Evolutionary conservation across 1,139 yeast genomes (phyloP).

Genomic region (Arxiozyma slooffiae): DNA sequence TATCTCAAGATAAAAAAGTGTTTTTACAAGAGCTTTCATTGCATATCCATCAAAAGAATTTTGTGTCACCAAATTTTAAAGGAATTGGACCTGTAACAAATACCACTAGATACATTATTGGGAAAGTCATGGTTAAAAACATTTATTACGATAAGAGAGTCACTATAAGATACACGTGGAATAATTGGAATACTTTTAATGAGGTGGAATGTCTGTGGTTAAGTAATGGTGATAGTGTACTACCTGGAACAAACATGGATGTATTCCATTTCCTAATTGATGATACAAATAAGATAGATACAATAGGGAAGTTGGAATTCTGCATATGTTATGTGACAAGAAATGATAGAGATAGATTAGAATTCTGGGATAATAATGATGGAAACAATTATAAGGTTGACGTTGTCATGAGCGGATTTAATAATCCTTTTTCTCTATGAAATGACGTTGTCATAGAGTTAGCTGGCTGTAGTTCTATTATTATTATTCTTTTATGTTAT

Average conservation of each 20-base stretch:
- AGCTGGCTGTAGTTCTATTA: too few relatives aligned
- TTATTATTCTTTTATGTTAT: too few relatives aligned
- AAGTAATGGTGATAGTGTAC: slow-evolving; percentile 22
- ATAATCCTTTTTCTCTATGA: slow-evolving; percentile 13
- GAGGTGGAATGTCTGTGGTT: slow-evolving; percentile 28
- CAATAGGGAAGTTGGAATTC: slow-evolving; percentile 19
- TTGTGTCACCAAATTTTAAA: slow-evolving; percentile 4
- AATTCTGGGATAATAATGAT: slow-evolving; percentile 29
- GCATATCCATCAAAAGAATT: slow-evolving; percentile 12
- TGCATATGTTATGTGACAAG: slow-evolving; percentile 27
- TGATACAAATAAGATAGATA: slow-evolving; percentile 11
- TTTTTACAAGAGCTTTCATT: slow-evolving; percentile 27
- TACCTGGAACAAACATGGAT: slow-evolving; percentile 28
- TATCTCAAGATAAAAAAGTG: slow-evolving; percentile 21
- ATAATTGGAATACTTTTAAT: slow-evolving; percentile 23
- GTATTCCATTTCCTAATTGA: slow-evolving; percentile 27
- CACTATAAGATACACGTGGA: slow-evolving; percentile 25
- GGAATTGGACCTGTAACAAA: background rate
- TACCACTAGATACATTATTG: slow-evolving; percentile 12
- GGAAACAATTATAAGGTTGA: slow-evolving; percentile 26
- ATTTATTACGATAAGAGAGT: slow-evolving; percentile 27
- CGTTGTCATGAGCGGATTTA: slow-evolving; percentile 22
- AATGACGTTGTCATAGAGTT: background rate
- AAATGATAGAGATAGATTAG: slow-evolving; percentile 16
- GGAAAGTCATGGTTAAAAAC: slow-evolving; percentile 27